These are phyloP conservation scores for Verticillium longisporum DNA, from an alignment of 2,329 filamentous ascomycete genomes.

Conservation along the genomic window DNA sequence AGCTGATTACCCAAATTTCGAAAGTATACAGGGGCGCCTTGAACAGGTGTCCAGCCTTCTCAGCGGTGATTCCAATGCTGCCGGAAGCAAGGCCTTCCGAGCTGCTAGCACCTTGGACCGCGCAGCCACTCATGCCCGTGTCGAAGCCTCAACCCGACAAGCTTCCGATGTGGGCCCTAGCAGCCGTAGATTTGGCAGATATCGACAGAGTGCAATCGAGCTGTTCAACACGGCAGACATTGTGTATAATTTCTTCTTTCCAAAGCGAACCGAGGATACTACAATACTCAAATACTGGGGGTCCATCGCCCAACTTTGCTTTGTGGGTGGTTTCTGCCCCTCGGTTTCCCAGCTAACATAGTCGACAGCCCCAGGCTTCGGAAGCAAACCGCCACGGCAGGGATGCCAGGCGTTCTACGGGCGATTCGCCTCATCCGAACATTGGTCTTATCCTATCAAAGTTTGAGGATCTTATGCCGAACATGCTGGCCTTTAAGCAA, in stretches of 20 bases:
- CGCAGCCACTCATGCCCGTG: not conserved
- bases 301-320: constrained; percentile 22
- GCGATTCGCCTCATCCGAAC: not conserved
- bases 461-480: not conserved
- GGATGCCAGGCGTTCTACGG: not conserved
- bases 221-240: constrained; percentile 32
- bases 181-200: constrained; percentile 2
- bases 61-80: constrained; percentile 5
- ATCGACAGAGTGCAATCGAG: constrained; percentile 3
- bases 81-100: constrained; percentile 6
- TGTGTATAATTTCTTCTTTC: constrained; percentile 35
- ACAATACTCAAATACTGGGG: constrained; percentile 35
- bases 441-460: not conserved
- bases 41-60: not conserved
- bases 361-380: not conserved
- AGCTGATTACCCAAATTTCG: not conserved
- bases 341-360: not conserved
- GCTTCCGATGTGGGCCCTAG: not conserved
- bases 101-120: constrained; percentile 11
- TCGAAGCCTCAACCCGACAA: constrained; percentile 7
- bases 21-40: not conserved
- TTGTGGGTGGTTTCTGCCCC: constrained; percentile 14
- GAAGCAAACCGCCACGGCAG: constrained; percentile 8
- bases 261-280: constrained; percentile 10
- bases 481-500: not conserved